These are phyloP conservation scores for Pisolithus sp. DNA, from an alignment of 768 basidiomycete species.

Conservation along the genomic window DNA sequence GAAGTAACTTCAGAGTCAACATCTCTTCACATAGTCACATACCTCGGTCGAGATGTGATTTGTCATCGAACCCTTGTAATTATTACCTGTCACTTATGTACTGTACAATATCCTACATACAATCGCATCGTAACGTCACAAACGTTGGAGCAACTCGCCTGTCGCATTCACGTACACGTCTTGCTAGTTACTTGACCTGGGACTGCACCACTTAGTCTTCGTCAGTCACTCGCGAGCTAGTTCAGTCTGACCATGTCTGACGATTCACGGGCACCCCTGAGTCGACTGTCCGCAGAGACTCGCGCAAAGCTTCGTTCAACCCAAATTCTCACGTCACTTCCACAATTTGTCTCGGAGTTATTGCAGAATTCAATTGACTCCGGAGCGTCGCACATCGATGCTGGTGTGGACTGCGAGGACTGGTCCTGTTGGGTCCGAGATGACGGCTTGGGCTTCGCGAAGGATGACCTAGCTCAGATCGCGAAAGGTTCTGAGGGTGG, in stretches of 20 bases:
- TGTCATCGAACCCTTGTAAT: too few species aligned
- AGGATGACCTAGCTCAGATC: slow-evolving; percentile 50
- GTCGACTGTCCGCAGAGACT: slow-evolving; percentile 54
- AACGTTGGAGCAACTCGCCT: slow-evolving; percentile 2
- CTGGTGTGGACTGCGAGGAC: slow-evolving; percentile 66
- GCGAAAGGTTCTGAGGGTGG: slow-evolving; percentile 45
- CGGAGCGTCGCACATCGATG: slow-evolving; percentile 55
- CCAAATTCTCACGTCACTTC: slow-evolving; percentile 75
- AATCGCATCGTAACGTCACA: slow-evolving; percentile 15
- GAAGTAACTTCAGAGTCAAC: background rate
- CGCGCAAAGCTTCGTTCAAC: slow-evolving; percentile 73
- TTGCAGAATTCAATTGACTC: slow-evolving; percentile 90
- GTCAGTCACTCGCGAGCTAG: too few species aligned
- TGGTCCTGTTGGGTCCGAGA: slow-evolving; percentile 87
- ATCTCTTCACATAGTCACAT: background rate
- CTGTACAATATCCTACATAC: background rate
- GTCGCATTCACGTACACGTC: too few species aligned
- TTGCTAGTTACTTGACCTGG: background rate
- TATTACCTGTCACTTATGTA: too few species aligned
- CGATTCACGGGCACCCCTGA: slow-evolving; percentile 9
- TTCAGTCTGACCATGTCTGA: slow-evolving; percentile 11
- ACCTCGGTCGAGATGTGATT: too few species aligned
- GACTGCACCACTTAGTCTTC: too few species aligned
- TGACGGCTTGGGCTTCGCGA: slow-evolving; percentile 72
- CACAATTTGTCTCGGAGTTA: slow-evolving; percentile 77